Base-by-base conservation (phyloP, 2,329 filamentous ascomycete genomes). In the Dactylonectria estremocensis region DNA sequence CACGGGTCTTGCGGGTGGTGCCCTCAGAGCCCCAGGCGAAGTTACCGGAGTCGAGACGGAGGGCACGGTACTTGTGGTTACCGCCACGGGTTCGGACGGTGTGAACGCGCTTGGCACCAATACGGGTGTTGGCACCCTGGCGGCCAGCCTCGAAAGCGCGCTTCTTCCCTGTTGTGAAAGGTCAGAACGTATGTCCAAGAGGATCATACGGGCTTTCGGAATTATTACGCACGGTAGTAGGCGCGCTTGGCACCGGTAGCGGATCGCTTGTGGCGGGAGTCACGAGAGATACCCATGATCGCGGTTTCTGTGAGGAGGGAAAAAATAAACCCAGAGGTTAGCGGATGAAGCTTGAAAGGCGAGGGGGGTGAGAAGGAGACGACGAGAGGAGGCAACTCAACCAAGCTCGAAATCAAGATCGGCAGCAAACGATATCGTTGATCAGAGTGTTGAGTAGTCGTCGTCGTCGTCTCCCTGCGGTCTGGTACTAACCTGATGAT, bases 191-290 rank as follows among this genome's bases (percentile, higher is more conserved):
- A 91, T 90, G 88, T 81, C 81, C 77, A 78, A 78, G 76, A 70
- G 74, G 74, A 77, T 69, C 84, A 91, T 90, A 91, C 89, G 90
- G 90, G 89, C 88, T 90, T 90, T 90, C 88, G 88, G 87, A 77
- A 71, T 50, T 78, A 69, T 76, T 83, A 92, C 90, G 88, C 88
- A 92, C 93, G 91, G 91, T 95, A 96, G 88, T 92, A 93, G 88
- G 93, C 90, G 85, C 93, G 92, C 93, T 99, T 99, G 83, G 97
- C 96, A 91, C 96, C 97, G 86, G 97, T 93, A 86, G 95, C 95
- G 87, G 95, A 95, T 89, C 96, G 95, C 93, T 99, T 99, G 92
- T 99, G 96, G 90, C 96, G 95, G 86, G 95, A 97, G 89, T 98
- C 95, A 90, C 96, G 94, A 88, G 95, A 98, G 90, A 99, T 98